Evolutionary conservation across 2,329 filamentous ascomycete species (phyloP), one percentile per base, ranked within the genome.

Genomic region (Coniochaeta ligniaria): DNA sequence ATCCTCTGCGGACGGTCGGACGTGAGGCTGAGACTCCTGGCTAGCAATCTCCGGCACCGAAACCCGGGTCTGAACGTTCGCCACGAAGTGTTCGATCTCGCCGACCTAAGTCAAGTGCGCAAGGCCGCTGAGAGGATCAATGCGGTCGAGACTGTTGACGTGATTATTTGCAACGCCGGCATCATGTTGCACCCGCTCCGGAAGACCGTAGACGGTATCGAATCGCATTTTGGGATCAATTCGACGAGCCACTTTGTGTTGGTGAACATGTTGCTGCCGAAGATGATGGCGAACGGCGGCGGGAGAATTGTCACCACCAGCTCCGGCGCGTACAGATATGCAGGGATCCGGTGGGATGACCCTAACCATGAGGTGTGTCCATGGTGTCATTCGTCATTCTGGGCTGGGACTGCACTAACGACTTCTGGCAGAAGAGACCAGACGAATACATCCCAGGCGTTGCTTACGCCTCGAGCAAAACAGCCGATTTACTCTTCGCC

Each of bases 151-250:
- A 26, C 16, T 5, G 17, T 57, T 14, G 55, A 57, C 35, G 55
- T 57, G 31, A 26, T 57, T 6, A 57, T 57, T 12, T 57, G 55
- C 55, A 57, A 43, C 55, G 55, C 55, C 33, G 55, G 55, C 7
- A 57, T 57, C 55, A 57, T 57, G 55, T 2, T 57, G 55, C 55
- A 57, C 22, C 55, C 55, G 7, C 55, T 57, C 35, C 55, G 55
- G 6, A 57, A 57, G 12, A 57, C 55, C 2, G 33, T 43, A 8
- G 55, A 57, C 26, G 55, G 55, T 20, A 41, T 57, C 35, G 55
- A 57, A 33, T 41, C 33, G 26, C 55, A 57, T 1, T n/a, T 57
- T 41, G 55, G 31, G 6, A 43, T 57, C 55, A 57, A 57, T 20
- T 57, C 35, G 4, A 57, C 22, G 1, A 33, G 16, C 55, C 55